Evolutionary conservation across 805 yeast genomes (phyloP).

Genomic region (Kregervanrija pseudodelftensis): DNA sequence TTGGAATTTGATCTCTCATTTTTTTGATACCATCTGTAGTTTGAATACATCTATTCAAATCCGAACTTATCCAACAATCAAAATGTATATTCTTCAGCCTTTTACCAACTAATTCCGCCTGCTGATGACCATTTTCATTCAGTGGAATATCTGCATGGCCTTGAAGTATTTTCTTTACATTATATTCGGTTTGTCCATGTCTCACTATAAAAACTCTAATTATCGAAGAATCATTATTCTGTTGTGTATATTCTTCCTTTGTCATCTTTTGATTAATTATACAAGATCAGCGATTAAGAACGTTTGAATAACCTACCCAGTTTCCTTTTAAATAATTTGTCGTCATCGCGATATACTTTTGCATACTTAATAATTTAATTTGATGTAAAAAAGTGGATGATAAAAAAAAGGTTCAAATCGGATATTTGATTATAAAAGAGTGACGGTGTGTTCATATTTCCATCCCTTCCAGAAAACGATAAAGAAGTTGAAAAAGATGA

Average conservation of each 20-base stretch:
- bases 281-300: too few species aligned
- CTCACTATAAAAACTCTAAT: conserved; percentile 53
- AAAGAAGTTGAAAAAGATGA: too few species aligned
- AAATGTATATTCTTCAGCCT: conserved; percentile 32
- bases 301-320: too few species aligned
- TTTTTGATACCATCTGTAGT: conserved; percentile 41
- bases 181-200: conserved; percentile 82
- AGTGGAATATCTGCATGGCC: conserved; percentile 68
- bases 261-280: conserved; percentile 10
- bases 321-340: too few species aligned
- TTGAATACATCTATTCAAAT: conserved; percentile 51
- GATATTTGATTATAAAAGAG: too few species aligned
- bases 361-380: too few species aligned
- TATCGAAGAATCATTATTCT: conserved; percentile 12
- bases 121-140: conserved; percentile 53
- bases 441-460: too few species aligned
- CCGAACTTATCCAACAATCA: conserved; percentile 46
- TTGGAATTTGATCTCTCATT: conserved; percentile 8
- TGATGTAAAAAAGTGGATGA: too few species aligned
- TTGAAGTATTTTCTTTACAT: conserved; percentile 61
- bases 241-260: conserved; percentile 5
- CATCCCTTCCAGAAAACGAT: too few species aligned
- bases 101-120: conserved; percentile 50
- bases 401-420: too few species aligned
- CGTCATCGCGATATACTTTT: too few species aligned